phyloP scores from a whole-genome alignment of 805 yeast genomes.

The Saccharomycopsis sp. region DNA sequence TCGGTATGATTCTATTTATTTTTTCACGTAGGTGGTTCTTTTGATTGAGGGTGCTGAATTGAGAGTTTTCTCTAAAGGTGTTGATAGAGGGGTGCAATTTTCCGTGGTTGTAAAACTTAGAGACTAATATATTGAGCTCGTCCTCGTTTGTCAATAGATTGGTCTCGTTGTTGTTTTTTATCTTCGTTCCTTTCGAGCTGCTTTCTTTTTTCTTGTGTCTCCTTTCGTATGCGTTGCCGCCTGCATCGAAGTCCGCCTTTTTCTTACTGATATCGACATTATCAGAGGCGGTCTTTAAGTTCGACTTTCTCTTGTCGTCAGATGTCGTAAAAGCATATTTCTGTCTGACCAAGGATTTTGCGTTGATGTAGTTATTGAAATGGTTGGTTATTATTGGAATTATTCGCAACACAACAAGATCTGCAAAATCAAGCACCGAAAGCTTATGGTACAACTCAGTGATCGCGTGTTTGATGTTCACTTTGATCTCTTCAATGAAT shows the following conservation, averaged over 20 bases:
- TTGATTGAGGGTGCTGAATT: slow-evolving; percentile 30
- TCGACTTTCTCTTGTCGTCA: not conserved
- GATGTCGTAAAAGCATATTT: slow-evolving; percentile 5
- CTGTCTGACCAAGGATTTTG: slow-evolving; percentile 29
- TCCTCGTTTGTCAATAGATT: slow-evolving; percentile 26
- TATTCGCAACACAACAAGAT: slow-evolving; percentile 47
- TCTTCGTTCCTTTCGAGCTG: slow-evolving; percentile 1
- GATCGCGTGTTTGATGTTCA: slow-evolving; percentile 38
- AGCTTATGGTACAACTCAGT: slow-evolving; percentile 38
- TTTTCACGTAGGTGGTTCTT: slow-evolving; percentile 43
- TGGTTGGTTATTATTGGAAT: slow-evolving; percentile 66
- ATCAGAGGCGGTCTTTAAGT: not conserved
- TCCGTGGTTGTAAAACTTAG: slow-evolving; percentile 42
- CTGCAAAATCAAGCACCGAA: slow-evolving; percentile 43
- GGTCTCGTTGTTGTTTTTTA: not conserved
- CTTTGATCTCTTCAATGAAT: slow-evolving; percentile 38
- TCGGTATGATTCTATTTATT: slow-evolving; percentile 40
- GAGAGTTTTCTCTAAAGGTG: slow-evolving; percentile 17
- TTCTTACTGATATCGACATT: not conserved
- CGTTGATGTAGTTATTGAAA: slow-evolving; percentile 41
- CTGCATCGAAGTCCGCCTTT: not conserved
- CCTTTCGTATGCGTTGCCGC: not conserved
- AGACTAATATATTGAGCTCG: slow-evolving; percentile 37
- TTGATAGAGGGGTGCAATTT: slow-evolving; percentile 48
- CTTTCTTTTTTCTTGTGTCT: not conserved